phyloP scores from a whole-genome alignment of 176 grass and related monocot genomes.

The Paspalum vaginatum region DNA sequence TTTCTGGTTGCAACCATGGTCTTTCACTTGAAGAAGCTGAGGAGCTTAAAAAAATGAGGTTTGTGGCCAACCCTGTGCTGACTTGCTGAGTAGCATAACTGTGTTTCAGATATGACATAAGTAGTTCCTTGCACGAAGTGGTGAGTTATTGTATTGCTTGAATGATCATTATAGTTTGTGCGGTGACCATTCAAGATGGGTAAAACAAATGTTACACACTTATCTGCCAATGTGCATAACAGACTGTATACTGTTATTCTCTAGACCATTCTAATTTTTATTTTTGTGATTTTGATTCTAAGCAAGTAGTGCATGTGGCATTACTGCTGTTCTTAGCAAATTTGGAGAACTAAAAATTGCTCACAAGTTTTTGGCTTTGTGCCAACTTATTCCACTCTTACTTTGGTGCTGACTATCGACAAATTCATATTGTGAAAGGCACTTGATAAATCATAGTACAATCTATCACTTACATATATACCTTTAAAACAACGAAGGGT shows the following conservation, averaged over 20 bases:
- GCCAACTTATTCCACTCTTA: not conserved
- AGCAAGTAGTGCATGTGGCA: not conserved
- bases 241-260: not conserved
- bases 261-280: not conserved
- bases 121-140: not conserved
- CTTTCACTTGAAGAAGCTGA: constrained; percentile 79
- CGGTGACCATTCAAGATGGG: not conserved
- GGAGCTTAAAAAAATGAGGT: constrained; percentile 95
- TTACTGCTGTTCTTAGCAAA: not conserved
- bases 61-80: not conserved
- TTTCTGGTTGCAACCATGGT: constrained; percentile 93
- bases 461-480: not conserved
- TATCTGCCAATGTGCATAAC: not conserved
- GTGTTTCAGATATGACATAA: constrained; percentile 20
- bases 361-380: not conserved
- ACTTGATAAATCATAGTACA: not conserved
- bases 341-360: not conserved
- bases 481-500: not conserved
- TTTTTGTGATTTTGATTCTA: not conserved
- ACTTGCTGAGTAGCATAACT: not conserved
- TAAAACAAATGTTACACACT: not conserved
- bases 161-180: not conserved
- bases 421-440: not conserved
- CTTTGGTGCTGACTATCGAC: not conserved
- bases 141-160: not conserved